Evolutionary conservation across 441 rosid species (phyloP), one percentile per base, ranked within the genome.

Genomic region (Theobroma grandiflorum): DNA sequence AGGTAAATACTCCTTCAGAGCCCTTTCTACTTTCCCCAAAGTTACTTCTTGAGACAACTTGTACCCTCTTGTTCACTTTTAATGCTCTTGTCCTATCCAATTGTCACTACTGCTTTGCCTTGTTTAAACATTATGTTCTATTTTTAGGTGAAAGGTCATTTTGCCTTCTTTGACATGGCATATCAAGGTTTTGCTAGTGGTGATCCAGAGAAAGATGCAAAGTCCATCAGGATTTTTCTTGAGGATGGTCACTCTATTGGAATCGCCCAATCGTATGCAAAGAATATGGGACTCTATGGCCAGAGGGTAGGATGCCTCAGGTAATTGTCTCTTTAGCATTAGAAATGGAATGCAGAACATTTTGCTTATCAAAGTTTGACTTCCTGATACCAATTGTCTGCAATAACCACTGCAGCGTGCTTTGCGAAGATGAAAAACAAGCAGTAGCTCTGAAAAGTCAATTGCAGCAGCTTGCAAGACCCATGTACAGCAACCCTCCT

Each of bases 171-270:
- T 81, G 99, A 96, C 81, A 96, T 94, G 99, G 99, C 99, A 31
- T 96, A 94, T 86, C 99, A 96, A 92, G 98, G 98, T 74, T 96
- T 96, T 80, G 99, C 99, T n/a, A 94, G 98, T 81, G 98, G 99
- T 75, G 98, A 96, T 86, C 98, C 99, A 49, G 96, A 86, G 77
- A 94, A 87, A 84, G 99, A 96, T 89, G 98, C 98, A 64, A 94
- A 96, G 81, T 83, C 99, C 66, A 94, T 96, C 77, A 89, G 98
- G 87, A 96, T 96, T 86, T 96, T 96, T 83, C 96, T 96, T 37
- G 87, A 91, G 84, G 99, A 96, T 80, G 97, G 99, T 66, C 98
- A 94, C 86, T 86, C 82, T 38, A 88, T 96, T 80, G 99, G 99
- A 85, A 89, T 96, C 78, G 87, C 99, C 62, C 98, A 96, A 82